Base-by-base conservation (phyloP, 768 basidiomycete genomes). In the Leucosporidium scottii region DNA sequence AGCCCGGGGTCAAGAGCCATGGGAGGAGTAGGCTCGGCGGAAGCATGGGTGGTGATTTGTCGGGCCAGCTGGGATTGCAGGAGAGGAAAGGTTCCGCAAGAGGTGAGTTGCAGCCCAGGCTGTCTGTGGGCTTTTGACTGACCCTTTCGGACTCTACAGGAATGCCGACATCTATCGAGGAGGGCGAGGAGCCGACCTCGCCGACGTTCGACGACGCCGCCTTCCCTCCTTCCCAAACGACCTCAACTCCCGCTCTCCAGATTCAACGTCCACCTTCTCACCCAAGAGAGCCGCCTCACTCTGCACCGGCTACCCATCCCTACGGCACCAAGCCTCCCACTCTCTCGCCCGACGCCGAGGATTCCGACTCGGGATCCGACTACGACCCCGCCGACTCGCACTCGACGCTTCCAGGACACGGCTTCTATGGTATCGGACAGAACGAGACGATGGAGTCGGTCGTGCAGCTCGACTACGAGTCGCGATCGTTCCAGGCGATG, bases 381-480 rank as follows among this genome's bases (percentile, higher is more conserved):
- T 57, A 62, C 31, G 56, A 64, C 27, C 30, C 64, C 15, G 39
- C 53, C 36, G 66, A 69, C 4, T 59, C 47, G 27, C 23, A 36
- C 34, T 25, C 9, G 8, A 39, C 51, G 27, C 21, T 34, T 17
- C 18, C 56, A 0, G 59, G 56, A 12, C 55, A 56, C 20, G 64
- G 62, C 27, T 74, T 74, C 36, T 76, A 74, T 53, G 64, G 62
- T 28, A 2, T 62, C 13, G 73, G 69, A 0, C 56, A 61, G 31
- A 73, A 76, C 66, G 72, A 74, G 39, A 74, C 75, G 60, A 74
- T 76, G 72, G 73, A 74, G 18, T 68, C 68, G n/a, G 62, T 76
- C 23, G 62, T 72, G 31, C 66, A 12, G 65, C n/a, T 34, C 65
- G 13, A 28, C 25, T 25, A 54, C 28, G 54, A 28, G 20, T 36